Conservation (phyloP, 2,329 filamentous ascomycete genomes). For the Fusarium cyanostomum region DNA sequence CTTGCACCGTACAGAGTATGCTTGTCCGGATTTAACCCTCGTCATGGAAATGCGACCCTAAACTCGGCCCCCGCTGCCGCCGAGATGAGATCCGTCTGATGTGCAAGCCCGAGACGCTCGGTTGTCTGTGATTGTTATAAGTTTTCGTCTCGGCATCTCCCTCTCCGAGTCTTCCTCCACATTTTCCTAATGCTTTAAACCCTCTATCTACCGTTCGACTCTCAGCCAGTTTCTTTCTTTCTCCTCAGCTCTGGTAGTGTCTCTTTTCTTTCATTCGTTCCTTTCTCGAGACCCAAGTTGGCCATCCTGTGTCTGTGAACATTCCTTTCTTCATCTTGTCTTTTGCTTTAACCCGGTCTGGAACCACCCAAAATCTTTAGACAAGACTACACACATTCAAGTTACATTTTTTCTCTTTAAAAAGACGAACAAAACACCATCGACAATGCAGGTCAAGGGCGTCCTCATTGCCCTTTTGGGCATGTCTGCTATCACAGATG, state of each 20-base stretch:
- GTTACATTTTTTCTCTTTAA: slow-evolving; percentile 33
- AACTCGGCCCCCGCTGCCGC: slow-evolving; percentile 37
- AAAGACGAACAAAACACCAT: slow-evolving; percentile 30
- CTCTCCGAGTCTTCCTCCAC: slow-evolving; percentile 44
- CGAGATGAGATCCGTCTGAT: slow-evolving; percentile 46
- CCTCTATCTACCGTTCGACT: slow-evolving; percentile 44
- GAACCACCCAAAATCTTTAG: slow-evolving; percentile 51
- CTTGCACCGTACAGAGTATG: background rate
- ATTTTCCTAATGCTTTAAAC: slow-evolving; percentile 47
- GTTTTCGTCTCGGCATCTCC: slow-evolving; percentile 52
- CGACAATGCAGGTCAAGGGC: slow-evolving; percentile 63
- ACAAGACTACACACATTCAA: slow-evolving; percentile 16
- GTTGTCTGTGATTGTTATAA: slow-evolving; percentile 49
- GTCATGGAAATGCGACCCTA: slow-evolving; percentile 27
- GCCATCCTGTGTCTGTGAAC: slow-evolving; percentile 53
- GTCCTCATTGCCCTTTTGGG: slow-evolving; percentile 60
- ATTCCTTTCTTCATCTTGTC: slow-evolving; percentile 52
- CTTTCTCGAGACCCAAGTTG: slow-evolving; percentile 44
- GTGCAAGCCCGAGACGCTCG: slow-evolving; percentile 40
- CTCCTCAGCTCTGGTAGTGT: slow-evolving; percentile 60
- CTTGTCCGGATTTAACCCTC: slow-evolving; percentile 16
- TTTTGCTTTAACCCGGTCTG: slow-evolving; percentile 57
- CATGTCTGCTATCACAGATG: slow-evolving; percentile 57
- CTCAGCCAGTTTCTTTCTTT: slow-evolving; percentile 49
- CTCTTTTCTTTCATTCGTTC: slow-evolving; percentile 59